Base-by-base conservation (phyloP, 2,329 filamentous ascomycete species). In the Ceratocystis cubensis region DNA sequence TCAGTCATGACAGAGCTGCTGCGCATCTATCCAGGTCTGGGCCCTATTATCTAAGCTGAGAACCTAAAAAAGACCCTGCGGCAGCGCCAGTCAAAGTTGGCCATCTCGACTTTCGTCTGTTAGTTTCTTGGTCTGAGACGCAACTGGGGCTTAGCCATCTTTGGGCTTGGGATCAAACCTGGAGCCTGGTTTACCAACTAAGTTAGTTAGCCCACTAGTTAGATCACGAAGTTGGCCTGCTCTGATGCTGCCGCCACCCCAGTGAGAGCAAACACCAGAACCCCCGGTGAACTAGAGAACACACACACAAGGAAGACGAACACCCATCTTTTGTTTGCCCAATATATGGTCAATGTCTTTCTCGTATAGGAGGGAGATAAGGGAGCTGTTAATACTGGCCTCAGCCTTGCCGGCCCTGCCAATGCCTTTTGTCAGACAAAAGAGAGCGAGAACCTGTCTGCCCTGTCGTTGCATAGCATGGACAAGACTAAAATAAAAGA, bases 31-130 rank as follows among this genome's bases (percentile, higher is more conserved):
- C 25, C 17, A 6, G 10, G 5, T 25, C 53, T 30, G 10, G 53
- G 56, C 56, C 56, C 5, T 30, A 30, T 7, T 7, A 30, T 30
- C 30, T 30, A 30, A 30, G 30, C 30, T 59, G 13, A 10, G 56
- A 33, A n/a, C 6, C 56, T 30, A 22, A 33, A n/a, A n/a, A 37
- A 10, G 48, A 56, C 13, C 33, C 17, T 59, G 56, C 28, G 28
- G 28, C 56, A 33, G 15, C 56, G 56, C 25, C 17, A 59, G 56
- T 59, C 56, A 59, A 59, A n/a, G 28, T 59, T 25, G 56, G 56
- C 17, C 25, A 59, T 59, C 56, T 33, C 28, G 56, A 20, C 15
- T 33, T 59, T 5, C 28, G 33, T 30, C 56, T 53, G 17, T 20
- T 13, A 25, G 20, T 53, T 53, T 25, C 20, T 53, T 53, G 15